phyloP scores from a whole-genome alignment of 148 eudicot species.

The Rhododendron vialii region DNA sequence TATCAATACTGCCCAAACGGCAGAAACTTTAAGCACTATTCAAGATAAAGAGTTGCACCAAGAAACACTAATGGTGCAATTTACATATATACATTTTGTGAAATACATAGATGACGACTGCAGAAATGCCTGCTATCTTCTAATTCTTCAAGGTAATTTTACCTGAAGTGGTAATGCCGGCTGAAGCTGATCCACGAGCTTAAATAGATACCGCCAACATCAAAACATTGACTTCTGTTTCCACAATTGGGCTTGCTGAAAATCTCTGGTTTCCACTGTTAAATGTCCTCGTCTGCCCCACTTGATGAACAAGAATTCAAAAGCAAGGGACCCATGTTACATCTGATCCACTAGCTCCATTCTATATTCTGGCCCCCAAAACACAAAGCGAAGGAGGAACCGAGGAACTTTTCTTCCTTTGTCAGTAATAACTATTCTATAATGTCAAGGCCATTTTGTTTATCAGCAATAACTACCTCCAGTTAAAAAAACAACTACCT shows the following conservation, averaged over 20 bases:
- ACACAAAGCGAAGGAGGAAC: neutral
- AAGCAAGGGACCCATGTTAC: neutral
- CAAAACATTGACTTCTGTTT: neutral
- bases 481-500: slow-evolving; percentile 18
- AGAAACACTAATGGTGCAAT: neutral
- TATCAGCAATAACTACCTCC: slow-evolving; percentile 23
- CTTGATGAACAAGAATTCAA: neutral
- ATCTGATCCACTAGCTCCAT: neutral
- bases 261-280: neutral
- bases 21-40: neutral
- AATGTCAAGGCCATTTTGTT: neutral
- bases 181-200: neutral
- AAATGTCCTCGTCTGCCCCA: neutral
- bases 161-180: slow-evolving; percentile 1
- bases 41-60: neutral
- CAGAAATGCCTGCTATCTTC: neutral
- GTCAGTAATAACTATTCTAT: neutral
- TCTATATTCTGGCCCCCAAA: neutral
- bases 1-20: neutral
- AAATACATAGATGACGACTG: neutral
- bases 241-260: neutral
- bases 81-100: neutral
- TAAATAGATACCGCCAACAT: neutral
- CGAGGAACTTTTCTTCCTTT: neutral
- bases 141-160: neutral